Base-by-base conservation (phyloP, 345 rosid genomes). In the Jatropha curcas region DNA sequence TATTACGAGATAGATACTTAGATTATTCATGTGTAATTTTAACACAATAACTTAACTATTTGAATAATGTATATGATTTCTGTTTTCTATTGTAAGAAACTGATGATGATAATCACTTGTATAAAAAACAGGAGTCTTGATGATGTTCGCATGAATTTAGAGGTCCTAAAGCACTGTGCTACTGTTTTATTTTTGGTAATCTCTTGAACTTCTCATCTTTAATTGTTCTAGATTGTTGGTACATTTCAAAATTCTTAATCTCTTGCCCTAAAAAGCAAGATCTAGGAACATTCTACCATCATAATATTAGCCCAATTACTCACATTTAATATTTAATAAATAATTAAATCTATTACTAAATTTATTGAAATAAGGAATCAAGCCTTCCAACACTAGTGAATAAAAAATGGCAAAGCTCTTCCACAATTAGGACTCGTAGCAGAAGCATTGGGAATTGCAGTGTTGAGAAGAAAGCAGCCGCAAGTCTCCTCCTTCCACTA, bases 111-210 rank as follows among this genome's bases (percentile, higher is more conserved):
- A 48, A 48, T 1, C 17, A n/a, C 53, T 16, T 43, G 13, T 14
- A 56, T 69, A 4, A 39, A 4, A 39, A 24, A 28, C 77, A 92
- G 98, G 80, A 95, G 98, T 76, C 92, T 95, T 0, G 94, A 92
- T 43, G 98, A 92, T 65, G 99, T 86, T 64, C 84, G 98, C 25
- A 85, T 92, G 99, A 95, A 92, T 61, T 63, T 95, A 69, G 96
- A 95, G 82, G 96, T 95, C 65, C 70, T 91, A 71, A 92, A 95
- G 86, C 89, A 86, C 31, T 95, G 97, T 31, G 96, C 98, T 17
- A 89, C 99, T 0, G 96, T 95, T 43, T 88, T 95, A 24, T 87
- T 95, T 76, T 65, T 92, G 96, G 99, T 95, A 86, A 68, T 0
- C 19, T 50, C 27, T 24, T 27, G 0, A 14, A 41, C 20, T 41